These are phyloP conservation scores for Isoetes taiwanensis DNA, from an alignment of 75 land plant genomes.

Conservation along the genomic window DNA sequence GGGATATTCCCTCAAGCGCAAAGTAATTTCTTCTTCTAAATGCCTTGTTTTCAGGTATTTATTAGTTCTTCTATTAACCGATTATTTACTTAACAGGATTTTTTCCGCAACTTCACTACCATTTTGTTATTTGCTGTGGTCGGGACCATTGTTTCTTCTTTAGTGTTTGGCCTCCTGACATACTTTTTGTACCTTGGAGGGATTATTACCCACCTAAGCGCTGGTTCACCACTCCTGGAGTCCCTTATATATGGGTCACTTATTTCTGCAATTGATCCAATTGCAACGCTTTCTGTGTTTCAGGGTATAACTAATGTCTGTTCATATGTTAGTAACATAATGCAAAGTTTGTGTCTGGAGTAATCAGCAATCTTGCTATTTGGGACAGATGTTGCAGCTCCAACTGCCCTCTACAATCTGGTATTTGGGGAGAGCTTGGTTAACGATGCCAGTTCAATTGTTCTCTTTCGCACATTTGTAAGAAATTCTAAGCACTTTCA, in stretches of 20 bases:
- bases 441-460: not conserved
- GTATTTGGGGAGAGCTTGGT: not conserved
- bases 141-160: slow-evolving; percentile 6
- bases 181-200: slow-evolving; percentile 9
- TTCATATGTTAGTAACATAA: too few species aligned
- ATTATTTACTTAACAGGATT: slow-evolving; percentile 1
- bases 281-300: not conserved
- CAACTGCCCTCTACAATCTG: not conserved
- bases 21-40: not conserved
- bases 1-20: slow-evolving; percentile 5
- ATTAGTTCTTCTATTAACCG: not conserved
- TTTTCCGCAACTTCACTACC: slow-evolving; percentile 12
- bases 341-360: not conserved
- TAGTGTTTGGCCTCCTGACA: slow-evolving; percentile 7
- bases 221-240: slow-evolving; percentile 9
- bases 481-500: too few species aligned
- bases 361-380: not conserved
- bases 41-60: not conserved
- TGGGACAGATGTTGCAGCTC: not conserved
- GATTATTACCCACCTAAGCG: slow-evolving; percentile 5
- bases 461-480: not conserved
- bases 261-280: slow-evolving; percentile 3
- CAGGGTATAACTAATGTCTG: not conserved
- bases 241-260: slow-evolving; percentile 7
- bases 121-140: slow-evolving; percentile 10